Conservation (phyloP, 345 rosid species). For the Moricandia moricandioides region DNA sequence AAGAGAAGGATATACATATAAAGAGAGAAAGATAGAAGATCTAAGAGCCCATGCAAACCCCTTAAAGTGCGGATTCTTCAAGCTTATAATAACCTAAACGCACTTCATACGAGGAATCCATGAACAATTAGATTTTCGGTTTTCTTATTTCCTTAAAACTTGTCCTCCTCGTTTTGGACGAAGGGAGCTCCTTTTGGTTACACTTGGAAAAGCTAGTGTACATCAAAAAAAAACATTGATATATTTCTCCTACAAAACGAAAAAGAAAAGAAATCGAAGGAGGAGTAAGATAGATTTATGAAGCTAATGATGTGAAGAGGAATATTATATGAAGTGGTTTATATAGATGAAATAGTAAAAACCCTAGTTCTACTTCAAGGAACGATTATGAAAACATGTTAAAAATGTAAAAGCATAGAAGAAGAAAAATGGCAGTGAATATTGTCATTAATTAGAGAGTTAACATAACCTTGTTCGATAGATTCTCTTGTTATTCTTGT, state of each 20-base stretch:
- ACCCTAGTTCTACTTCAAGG: constrained; percentile 10
- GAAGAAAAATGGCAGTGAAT: neutral
- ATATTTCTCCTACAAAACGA: neutral
- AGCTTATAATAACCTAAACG: constrained; percentile 2
- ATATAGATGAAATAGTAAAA: constrained; percentile 20
- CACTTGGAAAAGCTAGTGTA: neutral
- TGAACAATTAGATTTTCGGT: constrained; percentile 38
- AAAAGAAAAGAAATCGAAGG: neutral
- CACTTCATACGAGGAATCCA: constrained; percentile 38
- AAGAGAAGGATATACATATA: constrained; percentile 24
- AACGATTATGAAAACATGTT: constrained; percentile 1
- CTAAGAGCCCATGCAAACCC: constrained; percentile 52
- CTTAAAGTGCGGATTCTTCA: constrained; percentile 21
- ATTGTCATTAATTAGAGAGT: constrained; percentile 19
- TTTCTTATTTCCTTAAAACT: constrained; percentile 5
- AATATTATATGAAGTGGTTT: neutral
- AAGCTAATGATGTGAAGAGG: constrained; percentile 3
- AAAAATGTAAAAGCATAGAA: neutral
- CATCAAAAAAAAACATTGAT: neutral
- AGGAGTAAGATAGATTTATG: neutral
- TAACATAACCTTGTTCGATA: constrained; percentile 27
- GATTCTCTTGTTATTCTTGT: constrained; percentile 24
- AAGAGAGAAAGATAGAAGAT: constrained; percentile 6
- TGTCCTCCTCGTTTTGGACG: constrained; percentile 38
- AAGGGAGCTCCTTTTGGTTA: constrained; percentile 38